These are phyloP conservation scores for Orychophragmus violaceus DNA, from an alignment of 345 rosid genomes.

Conservation along the genomic window DNA sequence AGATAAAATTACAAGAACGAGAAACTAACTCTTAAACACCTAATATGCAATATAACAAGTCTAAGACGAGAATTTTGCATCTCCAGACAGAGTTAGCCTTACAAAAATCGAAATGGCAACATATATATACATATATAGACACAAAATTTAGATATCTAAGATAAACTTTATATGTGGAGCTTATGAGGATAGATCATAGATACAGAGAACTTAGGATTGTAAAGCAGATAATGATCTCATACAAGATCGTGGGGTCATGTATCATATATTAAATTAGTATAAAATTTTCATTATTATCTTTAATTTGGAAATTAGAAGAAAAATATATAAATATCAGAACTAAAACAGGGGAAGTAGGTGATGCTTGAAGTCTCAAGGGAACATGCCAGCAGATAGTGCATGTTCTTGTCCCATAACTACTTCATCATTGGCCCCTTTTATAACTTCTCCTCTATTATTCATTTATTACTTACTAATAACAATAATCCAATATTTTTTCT, in stretches of 20 bases:
- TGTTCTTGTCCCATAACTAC: constrained; percentile 29
- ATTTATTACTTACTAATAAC: neutral
- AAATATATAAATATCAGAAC: neutral
- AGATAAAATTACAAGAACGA: too few relatives aligned
- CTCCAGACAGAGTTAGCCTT: too few relatives aligned
- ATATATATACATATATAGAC: neutral
- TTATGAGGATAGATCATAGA: constrained; percentile 9
- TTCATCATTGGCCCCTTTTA: constrained; percentile 33
- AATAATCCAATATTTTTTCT: neutral
- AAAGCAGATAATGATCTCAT: constrained; percentile 18
- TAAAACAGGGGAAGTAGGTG: constrained; percentile 20
- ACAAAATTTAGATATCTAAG: too few relatives aligned
- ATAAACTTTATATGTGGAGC: neutral
- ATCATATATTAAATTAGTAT: neutral
- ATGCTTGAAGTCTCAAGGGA: constrained; percentile 28
- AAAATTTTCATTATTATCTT: neutral
- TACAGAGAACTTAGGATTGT: constrained; percentile 18
- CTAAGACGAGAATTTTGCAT: too few relatives aligned
- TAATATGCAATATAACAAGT: too few relatives aligned
- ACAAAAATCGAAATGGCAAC: too few relatives aligned
- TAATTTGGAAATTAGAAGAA: neutral
- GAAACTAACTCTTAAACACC: too few relatives aligned
- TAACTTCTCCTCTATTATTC: constrained; percentile 20
- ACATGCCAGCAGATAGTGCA: constrained; percentile 27
- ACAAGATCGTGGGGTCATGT: constrained; percentile 27